These are phyloP conservation scores for Chytridium lagenaria DNA, from an alignment of 371 early-diverging fungal genomes.

Conservation along the genomic window DNA sequence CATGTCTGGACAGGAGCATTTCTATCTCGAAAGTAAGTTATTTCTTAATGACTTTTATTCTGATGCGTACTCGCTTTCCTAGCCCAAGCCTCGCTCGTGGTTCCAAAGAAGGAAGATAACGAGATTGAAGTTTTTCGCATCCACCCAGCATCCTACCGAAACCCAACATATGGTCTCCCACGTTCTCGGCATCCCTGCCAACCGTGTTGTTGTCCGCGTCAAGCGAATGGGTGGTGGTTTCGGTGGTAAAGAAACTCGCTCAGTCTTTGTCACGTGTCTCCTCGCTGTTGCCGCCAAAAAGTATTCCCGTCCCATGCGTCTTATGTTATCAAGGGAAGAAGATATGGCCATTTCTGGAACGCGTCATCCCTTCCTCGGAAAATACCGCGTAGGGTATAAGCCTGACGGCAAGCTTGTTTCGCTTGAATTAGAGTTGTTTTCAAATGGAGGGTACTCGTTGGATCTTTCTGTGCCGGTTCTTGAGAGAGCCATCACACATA, in stretches of 20 bases:
- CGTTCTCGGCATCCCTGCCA: constrained; percentile 67
- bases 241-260: constrained; percentile 81
- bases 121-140: constrained; percentile 73
- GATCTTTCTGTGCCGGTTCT: constrained; percentile 72
- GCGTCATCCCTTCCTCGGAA: constrained; percentile 76
- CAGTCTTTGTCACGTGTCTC: constrained; percentile 57
- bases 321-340: constrained; percentile 76
- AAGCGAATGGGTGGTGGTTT: constrained; percentile 85
- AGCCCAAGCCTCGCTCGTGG: constrained; percentile 65
- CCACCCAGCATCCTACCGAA: constrained; percentile 77
- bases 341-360: constrained; percentile 78
- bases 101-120: constrained; percentile 72
- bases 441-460: constrained; percentile 74
- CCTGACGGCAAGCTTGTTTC: constrained; percentile 67
- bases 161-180: constrained; percentile 67
- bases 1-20: constrained; percentile 77
- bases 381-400: constrained; percentile 72
- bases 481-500: constrained; percentile 72
- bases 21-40: constrained; percentile 69
- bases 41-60: too few relatives aligned
- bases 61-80: too few relatives aligned
- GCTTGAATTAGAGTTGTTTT: constrained; percentile 61
- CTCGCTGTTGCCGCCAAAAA: constrained; percentile 72
- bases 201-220: constrained; percentile 65
- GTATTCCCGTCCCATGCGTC: constrained; percentile 64